Evolutionary conservation across 345 rosid genomes (phyloP).

Genomic region (Salix arbutifolia): DNA sequence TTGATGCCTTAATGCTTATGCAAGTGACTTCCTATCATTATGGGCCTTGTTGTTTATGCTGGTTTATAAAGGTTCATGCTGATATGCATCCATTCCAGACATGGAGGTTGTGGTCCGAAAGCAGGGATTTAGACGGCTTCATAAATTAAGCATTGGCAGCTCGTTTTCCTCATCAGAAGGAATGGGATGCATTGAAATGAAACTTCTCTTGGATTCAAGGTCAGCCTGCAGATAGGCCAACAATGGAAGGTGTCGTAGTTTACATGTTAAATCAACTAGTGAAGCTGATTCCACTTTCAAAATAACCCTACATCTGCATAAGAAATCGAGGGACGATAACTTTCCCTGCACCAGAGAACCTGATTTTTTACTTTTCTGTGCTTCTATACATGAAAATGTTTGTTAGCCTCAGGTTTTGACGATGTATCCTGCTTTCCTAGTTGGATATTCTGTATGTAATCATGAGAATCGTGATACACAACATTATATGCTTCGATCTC

Average conservation of each 20-base stretch:
- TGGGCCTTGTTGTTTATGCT: no score
- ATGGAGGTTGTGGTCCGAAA: slow-evolving; percentile 7
- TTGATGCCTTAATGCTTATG: no score
- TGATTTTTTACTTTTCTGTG: neutral
- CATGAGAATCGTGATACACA: neutral
- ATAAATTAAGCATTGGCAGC: neutral
- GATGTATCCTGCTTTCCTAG: neutral
- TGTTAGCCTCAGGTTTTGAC: neutral
- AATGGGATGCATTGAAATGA: neutral
- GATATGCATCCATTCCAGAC: neutral
- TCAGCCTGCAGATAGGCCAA: neutral
- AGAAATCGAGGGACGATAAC: neutral
- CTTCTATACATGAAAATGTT: neutral
- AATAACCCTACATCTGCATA: neutral
- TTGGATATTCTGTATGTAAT: no score
- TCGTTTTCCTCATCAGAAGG: neutral
- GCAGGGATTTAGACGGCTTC: neutral
- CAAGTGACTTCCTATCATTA: no score
- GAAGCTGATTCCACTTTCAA: neutral
- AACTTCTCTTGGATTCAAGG: neutral
- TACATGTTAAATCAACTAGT: neutral
- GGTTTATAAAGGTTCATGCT: no score
- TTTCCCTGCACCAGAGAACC: neutral
- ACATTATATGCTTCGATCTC: neutral
- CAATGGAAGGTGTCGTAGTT: neutral